phyloP scores from a whole-genome alignment of 495 filamentous ascomycete species.

The Podospora tetraspora region DNA sequence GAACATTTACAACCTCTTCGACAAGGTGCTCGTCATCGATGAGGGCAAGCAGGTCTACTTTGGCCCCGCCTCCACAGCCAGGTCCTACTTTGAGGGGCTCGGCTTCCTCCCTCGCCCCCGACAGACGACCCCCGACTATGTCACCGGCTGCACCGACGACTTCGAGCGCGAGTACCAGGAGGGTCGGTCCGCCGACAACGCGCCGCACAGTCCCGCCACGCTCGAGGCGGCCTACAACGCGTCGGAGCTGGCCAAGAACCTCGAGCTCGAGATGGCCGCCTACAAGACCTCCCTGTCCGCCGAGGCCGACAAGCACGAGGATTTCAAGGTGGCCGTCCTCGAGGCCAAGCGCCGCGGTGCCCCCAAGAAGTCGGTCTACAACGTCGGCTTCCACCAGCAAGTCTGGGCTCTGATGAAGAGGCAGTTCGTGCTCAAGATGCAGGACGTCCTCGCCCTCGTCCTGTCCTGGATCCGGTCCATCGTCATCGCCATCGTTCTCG shows the following conservation, averaged over 20 bases:
- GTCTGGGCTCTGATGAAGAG: constrained; percentile 77
- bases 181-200: constrained; percentile 55
- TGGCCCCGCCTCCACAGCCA: constrained; percentile 63
- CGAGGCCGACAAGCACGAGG: constrained; percentile 61
- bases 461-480: constrained; percentile 74
- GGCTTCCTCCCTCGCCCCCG: constrained; percentile 75
- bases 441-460: constrained; percentile 70
- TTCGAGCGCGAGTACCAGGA: constrained; percentile 72
- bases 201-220: constrained; percentile 59
- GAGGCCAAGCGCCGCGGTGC: constrained; percentile 72
- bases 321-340: constrained; percentile 69
- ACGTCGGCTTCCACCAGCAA: constrained; percentile 71
- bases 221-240: constrained; percentile 63
- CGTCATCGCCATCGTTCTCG: constrained; percentile 68
- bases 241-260: constrained; percentile 51
- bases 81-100: constrained; percentile 73
- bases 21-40: constrained; percentile 83
- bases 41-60: constrained; percentile 76
- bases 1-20: constrained; percentile 79
- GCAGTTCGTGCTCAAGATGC: constrained; percentile 79
- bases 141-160: constrained; percentile 79
- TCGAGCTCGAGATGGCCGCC: constrained; percentile 60
- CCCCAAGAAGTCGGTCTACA: constrained; percentile 66
- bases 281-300: constrained; percentile 57
- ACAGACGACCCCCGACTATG: constrained; percentile 79